These are phyloP conservation scores for Psilocybe azurescens DNA, from an alignment of 768 basidiomycete genomes.

Conservation along the genomic window DNA sequence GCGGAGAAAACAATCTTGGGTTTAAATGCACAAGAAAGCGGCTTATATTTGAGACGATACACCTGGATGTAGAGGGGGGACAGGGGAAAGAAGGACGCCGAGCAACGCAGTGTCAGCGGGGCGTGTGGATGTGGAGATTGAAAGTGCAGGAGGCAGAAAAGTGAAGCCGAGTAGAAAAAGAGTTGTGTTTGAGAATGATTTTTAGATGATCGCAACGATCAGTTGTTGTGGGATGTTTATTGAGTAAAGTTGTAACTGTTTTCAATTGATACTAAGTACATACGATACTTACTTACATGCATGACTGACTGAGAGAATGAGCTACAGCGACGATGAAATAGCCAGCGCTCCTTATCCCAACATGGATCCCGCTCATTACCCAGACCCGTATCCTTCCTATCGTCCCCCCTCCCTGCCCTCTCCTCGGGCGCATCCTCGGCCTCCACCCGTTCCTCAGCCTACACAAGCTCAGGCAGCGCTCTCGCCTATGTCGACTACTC, in stretches of 20 bases:
- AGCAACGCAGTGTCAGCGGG: slow-evolving; percentile 41
- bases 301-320: slow-evolving; percentile 15
- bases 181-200: slow-evolving; percentile 23
- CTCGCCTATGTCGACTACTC: slow-evolving; percentile 64
- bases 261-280: not conserved
- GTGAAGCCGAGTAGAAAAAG: slow-evolving; percentile 12
- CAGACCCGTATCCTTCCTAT: slow-evolving; percentile 76
- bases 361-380: slow-evolving; percentile 70
- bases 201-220: slow-evolving; percentile 22
- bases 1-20: slow-evolving; percentile 95
- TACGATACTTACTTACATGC: not conserved
- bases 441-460: slow-evolving; percentile 79
- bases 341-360: slow-evolving; percentile 17
- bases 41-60: slow-evolving; percentile 89
- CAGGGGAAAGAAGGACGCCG: slow-evolving; percentile 67
- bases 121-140: slow-evolving; percentile 40
- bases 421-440: slow-evolving; percentile 70
- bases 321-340: slow-evolving; percentile 10
- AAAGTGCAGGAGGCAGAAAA: slow-evolving; percentile 6
- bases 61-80: slow-evolving; percentile 87
- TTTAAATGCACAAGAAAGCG: slow-evolving; percentile 92
- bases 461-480: slow-evolving; percentile 73
- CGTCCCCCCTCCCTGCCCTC: slow-evolving; percentile 59
- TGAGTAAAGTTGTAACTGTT: not conserved
- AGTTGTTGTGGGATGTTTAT: slow-evolving; percentile 24